These are phyloP conservation scores for Termitomyces sp. DNA, from an alignment of 768 basidiomycete genomes.

Conservation along the genomic window DNA sequence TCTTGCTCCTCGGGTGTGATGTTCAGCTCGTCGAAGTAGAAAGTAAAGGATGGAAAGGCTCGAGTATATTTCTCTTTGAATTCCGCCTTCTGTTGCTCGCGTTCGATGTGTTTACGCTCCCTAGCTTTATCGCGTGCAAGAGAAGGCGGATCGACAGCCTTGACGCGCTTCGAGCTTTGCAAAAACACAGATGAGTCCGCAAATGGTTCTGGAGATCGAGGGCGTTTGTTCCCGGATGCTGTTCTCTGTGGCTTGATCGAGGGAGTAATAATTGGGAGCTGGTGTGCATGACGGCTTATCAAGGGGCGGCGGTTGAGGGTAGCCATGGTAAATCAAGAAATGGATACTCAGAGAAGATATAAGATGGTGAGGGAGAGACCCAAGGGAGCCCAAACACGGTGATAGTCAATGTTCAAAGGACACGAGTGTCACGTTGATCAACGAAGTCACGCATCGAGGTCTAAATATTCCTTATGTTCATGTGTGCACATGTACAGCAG, in stretches of 20 bases:
- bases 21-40: constrained; percentile 72
- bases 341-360: neutral
- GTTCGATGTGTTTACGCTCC: constrained; percentile 43
- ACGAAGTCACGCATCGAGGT: constrained; percentile 9
- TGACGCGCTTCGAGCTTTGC: constrained; percentile 37
- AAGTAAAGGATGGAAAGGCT: constrained; percentile 79
- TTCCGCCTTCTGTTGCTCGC: constrained; percentile 54
- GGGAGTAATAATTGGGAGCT: constrained; percentile 25
- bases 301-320: constrained; percentile 45
- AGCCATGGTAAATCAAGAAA: constrained; percentile 32
- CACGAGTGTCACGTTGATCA: constrained; percentile 11
- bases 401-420: neutral
- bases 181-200: constrained; percentile 21
- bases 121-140: constrained; percentile 30
- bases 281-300: constrained; percentile 29
- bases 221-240: constrained; percentile 33
- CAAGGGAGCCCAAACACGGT: neutral
- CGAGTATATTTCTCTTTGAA: constrained; percentile 81
- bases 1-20: constrained; percentile 39
- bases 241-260: constrained; percentile 26
- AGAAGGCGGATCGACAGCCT: constrained; percentile 20
- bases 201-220: constrained; percentile 44
- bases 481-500: neutral
- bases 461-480: neutral
- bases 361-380: neutral